These are phyloP conservation scores for Manihot esculenta DNA, from an alignment of 441 rosid species.

Conservation along the genomic window DNA sequence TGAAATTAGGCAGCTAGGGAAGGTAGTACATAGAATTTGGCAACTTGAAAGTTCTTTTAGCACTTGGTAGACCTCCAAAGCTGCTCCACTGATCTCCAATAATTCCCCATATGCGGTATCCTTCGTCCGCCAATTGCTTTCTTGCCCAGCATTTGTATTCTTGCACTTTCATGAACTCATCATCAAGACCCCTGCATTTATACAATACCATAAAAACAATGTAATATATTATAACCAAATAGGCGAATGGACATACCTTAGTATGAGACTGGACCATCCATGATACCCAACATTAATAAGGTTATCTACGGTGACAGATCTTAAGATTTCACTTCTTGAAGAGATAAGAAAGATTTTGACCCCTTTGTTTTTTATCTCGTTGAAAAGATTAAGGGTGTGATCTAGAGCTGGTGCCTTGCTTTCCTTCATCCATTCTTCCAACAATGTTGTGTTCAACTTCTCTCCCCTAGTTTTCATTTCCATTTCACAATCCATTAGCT, in stretches of 20 bases:
- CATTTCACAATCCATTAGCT: too few species aligned
- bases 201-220: too few species aligned
- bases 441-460: constrained; percentile 46
- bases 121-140: constrained; percentile 43
- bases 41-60: constrained; percentile 80
- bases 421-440: constrained; percentile 64
- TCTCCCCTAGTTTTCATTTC: constrained; percentile 50
- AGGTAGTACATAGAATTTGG: constrained; percentile 80
- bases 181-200: constrained; percentile 55
- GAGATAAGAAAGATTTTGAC: constrained; percentile 72
- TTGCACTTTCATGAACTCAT: constrained; percentile 53
- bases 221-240: too few species aligned
- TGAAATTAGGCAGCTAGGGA: constrained; percentile 14
- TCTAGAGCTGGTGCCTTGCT: constrained; percentile 64
- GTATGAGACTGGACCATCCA: constrained; percentile 68
- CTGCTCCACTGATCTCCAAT: constrained; percentile 90
- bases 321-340: constrained; percentile 62
- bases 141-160: constrained; percentile 68
- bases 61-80: constrained; percentile 57
- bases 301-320: constrained; percentile 76
- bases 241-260: constrained; percentile 49
- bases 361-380: constrained; percentile 59
- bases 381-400: constrained; percentile 51
- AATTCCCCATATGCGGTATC: constrained; percentile 75
- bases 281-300: constrained; percentile 80